Conservation (phyloP, 2,329 filamentous ascomycete species). For the Aspergillus sp. region DNA sequence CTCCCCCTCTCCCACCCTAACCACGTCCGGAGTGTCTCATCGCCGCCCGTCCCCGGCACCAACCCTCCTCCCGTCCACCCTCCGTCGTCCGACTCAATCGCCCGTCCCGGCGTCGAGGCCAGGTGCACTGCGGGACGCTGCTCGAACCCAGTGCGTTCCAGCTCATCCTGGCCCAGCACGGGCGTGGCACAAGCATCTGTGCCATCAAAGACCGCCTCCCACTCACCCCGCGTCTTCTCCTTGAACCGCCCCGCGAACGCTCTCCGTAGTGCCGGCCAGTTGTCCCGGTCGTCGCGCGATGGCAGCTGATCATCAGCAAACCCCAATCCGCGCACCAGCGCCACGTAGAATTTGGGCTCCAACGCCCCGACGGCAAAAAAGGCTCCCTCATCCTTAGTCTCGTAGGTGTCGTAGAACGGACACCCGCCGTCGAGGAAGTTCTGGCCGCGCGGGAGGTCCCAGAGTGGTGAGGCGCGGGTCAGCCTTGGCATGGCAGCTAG, state of each 20-base stretch:
- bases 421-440: constrained; percentile 78
- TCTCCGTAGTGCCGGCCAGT: constrained; percentile 60
- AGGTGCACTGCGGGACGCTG: constrained; percentile 45
- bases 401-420: constrained; percentile 85
- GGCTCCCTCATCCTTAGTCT: constrained; percentile 62
- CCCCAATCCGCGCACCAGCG: constrained; percentile 58
- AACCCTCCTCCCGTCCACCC: constrained; percentile 59
- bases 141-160: constrained; percentile 51
- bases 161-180: constrained; percentile 65
- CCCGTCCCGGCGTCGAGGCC: constrained; percentile 59
- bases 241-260: constrained; percentile 59
- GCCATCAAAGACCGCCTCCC: constrained; percentile 79
- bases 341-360: constrained; percentile 75
- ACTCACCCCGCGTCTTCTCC: constrained; percentile 62
- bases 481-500: constrained; percentile 71
- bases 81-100: constrained; percentile 50
- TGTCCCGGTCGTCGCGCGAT: constrained; percentile 48
- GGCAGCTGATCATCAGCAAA: constrained; percentile 43
- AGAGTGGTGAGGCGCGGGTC: constrained; percentile 54
- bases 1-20: constrained; percentile 64
- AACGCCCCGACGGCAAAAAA: constrained; percentile 86
- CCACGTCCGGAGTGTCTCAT: constrained; percentile 62
- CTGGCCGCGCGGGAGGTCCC: constrained; percentile 56
- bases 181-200: constrained; percentile 92
- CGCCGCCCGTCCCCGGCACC: constrained; percentile 61